A percentile compares a stretch with the other conserved stretches of the same genome.
Conservation (phyloP, 2,329 filamentous ascomycete species). For the Nectriaceae sp. region DNA sequence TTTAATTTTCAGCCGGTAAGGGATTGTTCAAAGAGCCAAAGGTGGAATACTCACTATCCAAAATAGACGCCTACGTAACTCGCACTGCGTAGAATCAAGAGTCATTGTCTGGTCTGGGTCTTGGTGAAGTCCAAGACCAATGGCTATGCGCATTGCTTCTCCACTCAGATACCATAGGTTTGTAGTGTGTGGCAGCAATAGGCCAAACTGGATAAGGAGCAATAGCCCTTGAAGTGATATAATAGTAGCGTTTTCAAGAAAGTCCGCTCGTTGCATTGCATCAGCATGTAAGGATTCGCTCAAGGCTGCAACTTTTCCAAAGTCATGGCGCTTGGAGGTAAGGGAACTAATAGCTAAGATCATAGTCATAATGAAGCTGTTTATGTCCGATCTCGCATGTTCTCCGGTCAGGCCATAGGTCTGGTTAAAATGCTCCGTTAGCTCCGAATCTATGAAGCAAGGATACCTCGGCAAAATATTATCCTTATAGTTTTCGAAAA, state of each 20-base stretch:
- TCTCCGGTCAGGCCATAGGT: slow-evolving; percentile 10
- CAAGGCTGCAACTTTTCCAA: slow-evolving; percentile 20
- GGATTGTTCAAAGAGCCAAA: neutral
- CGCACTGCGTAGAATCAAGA: neutral
- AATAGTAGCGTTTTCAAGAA: slow-evolving; percentile 11
- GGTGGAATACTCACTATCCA: slow-evolving; percentile 10
- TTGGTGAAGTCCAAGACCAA: slow-evolving; percentile 23
- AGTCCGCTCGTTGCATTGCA: slow-evolving; percentile 12
- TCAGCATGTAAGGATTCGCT: slow-evolving; percentile 20
- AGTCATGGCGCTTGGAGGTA: slow-evolving; percentile 18
- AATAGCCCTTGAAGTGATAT: slow-evolving; percentile 17
- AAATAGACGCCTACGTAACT: slow-evolving; percentile 13
- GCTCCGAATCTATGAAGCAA: slow-evolving; percentile 16
- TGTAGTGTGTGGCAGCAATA: slow-evolving; percentile 17
- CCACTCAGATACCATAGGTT: slow-evolving; percentile 24
- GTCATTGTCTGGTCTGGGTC: slow-evolving; percentile 8
- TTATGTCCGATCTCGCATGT: neutral
- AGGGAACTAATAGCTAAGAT: slow-evolving; percentile 21
- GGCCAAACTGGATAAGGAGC: slow-evolving; percentile 16
- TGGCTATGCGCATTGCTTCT: slow-evolving; percentile 25
- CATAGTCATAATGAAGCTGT: slow-evolving; percentile 13
- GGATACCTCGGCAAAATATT: slow-evolving; percentile 20
- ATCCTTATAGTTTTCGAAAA: slow-evolving; percentile 20
- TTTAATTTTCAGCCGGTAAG: neutral
- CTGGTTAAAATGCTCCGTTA: slow-evolving; percentile 10